Conservation (phyloP, 495 filamentous ascomycete species). For the Penicillium arizonense region DNA sequence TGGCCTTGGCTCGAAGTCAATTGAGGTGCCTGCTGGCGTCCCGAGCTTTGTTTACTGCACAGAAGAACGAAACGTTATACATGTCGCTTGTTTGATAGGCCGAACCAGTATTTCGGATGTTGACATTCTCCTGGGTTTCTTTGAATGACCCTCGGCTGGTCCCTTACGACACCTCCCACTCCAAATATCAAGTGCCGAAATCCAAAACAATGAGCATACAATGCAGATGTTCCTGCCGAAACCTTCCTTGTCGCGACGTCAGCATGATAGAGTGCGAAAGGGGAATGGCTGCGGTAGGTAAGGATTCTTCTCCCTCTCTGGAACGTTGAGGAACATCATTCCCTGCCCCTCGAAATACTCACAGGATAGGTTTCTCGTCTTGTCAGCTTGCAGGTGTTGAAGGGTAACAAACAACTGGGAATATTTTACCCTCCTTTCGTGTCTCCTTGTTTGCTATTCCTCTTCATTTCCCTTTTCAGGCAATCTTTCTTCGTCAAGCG, state of each 20-base stretch:
- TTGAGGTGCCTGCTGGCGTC: not conserved
- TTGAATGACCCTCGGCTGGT: constrained; percentile 13
- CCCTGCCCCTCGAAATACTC: not conserved
- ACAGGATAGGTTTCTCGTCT: not conserved
- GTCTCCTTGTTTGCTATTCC: not conserved
- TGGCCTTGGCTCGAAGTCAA: not conserved
- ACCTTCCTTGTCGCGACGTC: constrained; percentile 32
- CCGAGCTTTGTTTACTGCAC: not conserved
- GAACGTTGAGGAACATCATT: not conserved
- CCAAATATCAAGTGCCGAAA: not conserved
- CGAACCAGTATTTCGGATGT: constrained; percentile 24
- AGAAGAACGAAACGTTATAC: constrained; percentile 22
- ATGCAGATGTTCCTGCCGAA: constrained; percentile 1
- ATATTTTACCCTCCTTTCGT: not conserved
- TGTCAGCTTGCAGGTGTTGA: not conserved
- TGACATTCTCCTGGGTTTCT: constrained; percentile 15
- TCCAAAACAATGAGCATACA: not conserved
- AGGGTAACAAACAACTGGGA: too few relatives aligned
- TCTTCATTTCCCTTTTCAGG: not conserved
- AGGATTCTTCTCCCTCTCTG: not conserved
- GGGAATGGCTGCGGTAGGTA: not conserved
- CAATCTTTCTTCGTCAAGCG: not conserved
- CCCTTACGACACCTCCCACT: not conserved
- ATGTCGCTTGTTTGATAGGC: constrained; percentile 44
- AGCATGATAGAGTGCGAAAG: constrained; percentile 30